Conservation (phyloP, 2,329 filamentous ascomycete species). For the Aspergillus costaricaensis region DNA sequence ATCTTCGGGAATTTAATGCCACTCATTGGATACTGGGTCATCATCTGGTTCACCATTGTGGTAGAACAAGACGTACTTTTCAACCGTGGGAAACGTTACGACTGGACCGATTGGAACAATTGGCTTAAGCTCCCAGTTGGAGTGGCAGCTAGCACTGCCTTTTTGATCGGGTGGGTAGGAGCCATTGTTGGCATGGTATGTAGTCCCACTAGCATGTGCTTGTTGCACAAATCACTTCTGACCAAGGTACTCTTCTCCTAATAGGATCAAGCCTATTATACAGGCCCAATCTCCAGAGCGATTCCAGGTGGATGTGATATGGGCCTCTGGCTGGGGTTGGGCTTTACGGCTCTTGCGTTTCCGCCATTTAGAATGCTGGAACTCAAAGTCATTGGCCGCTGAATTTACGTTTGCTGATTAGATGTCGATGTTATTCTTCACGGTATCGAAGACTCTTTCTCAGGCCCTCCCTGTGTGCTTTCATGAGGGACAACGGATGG, state of each 20-base stretch:
- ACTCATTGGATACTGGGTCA: constrained; percentile 51
- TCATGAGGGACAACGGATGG: background rate
- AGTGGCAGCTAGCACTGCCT: constrained; percentile 41
- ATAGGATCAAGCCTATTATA: constrained; percentile 43
- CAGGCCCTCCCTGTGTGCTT: background rate
- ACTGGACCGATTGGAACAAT: constrained; percentile 47
- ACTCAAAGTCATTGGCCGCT: constrained; percentile 31
- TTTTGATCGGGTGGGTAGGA: constrained; percentile 43
- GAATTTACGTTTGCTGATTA: background rate
- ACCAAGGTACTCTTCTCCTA: background rate
- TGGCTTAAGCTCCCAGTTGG: constrained; percentile 43
- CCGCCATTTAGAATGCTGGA: constrained; percentile 40
- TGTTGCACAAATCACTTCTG: background rate
- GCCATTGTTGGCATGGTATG: constrained; percentile 45
- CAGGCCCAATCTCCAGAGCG: constrained; percentile 37
- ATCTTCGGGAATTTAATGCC: constrained; percentile 50
- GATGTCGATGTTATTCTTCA: background rate
- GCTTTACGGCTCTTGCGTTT: constrained; percentile 39
- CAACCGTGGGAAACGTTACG: constrained; percentile 38
- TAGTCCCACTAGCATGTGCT: background rate
- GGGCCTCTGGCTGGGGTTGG: constrained; percentile 40
- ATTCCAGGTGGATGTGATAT: constrained; percentile 39
- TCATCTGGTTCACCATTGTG: constrained; percentile 46
- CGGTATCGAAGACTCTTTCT: background rate
- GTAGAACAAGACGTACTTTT: constrained; percentile 49